Conservation (phyloP, 2,329 filamentous ascomycete species). For the Hymenoscyphus repandus region DNA sequence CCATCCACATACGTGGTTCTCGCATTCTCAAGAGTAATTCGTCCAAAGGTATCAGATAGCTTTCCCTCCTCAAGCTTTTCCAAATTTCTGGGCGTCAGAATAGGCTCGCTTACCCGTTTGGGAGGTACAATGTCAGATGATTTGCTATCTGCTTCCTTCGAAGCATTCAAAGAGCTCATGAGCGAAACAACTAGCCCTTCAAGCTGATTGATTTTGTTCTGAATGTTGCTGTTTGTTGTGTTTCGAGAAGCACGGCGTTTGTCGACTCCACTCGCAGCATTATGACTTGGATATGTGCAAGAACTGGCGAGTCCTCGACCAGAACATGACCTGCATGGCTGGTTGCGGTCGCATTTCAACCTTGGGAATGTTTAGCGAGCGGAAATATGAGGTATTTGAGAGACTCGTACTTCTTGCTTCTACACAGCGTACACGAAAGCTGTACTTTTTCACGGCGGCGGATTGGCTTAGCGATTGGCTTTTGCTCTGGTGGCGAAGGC, state of each 20-base stretch:
- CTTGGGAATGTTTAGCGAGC: not conserved
- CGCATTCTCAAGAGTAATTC: slow-evolving; percentile 13
- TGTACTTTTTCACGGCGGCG: slow-evolving; percentile 9
- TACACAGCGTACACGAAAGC: slow-evolving; percentile 11
- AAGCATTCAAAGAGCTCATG: slow-evolving; percentile 30
- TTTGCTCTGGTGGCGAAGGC: not conserved
- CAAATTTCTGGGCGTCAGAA: not conserved
- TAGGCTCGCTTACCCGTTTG: not conserved
- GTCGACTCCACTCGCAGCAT: not conserved
- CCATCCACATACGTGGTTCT: slow-evolving; percentile 49
- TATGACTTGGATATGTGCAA: slow-evolving; percentile 30
- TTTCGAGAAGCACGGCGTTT: slow-evolving; percentile 35
- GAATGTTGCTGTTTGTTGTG: slow-evolving; percentile 44
- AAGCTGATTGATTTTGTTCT: slow-evolving; percentile 46
- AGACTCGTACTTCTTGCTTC: slow-evolving; percentile 8
- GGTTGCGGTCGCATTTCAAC: slow-evolving; percentile 45
- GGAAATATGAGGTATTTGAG: not conserved
- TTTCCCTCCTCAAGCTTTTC: not conserved
- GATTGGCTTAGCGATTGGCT: not conserved
- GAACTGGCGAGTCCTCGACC: slow-evolving; percentile 41
- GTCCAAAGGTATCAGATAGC: slow-evolving; percentile 7
- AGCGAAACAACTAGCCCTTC: slow-evolving; percentile 50
- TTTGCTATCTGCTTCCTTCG: not conserved
- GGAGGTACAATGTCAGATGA: not conserved
- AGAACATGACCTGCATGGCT: slow-evolving; percentile 46